Base-by-base conservation (phyloP, 345 rosid species). In the Corymbia maculata region DNA sequence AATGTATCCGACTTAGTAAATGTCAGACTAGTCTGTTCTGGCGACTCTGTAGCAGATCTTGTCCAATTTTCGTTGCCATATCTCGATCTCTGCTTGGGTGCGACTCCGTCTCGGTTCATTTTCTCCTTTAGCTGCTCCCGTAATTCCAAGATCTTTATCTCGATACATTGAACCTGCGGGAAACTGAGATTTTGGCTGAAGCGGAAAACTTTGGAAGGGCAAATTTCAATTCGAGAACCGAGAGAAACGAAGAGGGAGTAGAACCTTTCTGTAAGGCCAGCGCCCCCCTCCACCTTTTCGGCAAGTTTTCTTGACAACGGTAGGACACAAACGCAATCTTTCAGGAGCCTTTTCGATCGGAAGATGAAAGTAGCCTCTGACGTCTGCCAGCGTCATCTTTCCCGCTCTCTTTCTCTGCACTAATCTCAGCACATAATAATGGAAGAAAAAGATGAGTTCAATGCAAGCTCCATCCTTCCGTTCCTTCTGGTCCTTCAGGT, bases 241-340 rank as follows among this genome's bases (percentile, higher is more conserved):
- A 64, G 52, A 80, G 79, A 44, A 8, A 5, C 52, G 13, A 50
- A 28, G 4, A 49, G 4, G 28, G 47, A 9, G 86, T 30, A 3
- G 11, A 22, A 95, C 96, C 96, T 93, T 94, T 87, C 97, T 89
- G n/a, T 93, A 86, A 4, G 13, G 97, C 97, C 98, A 96, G 14
- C 97, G 89, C 14, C 3, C 17, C 70, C 93, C 19, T 2, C 92
- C 89, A 19, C 51, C 88, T 88, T 79, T 88, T 26, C 94, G 86
- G 88, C 96, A 93, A 79, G 91, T 92, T 91, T 90, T 95, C 90
- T 94, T 94, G 55, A 95, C 92, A 11, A 93, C 95, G 12, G 97
- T 95, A 14, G 94, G 93, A 64, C 95, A 94, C 82, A 95, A n/a
- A 17, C 82, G 87, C 90, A 95, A 42, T 70, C n/a, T 88, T 86